phyloP scores from a whole-genome alignment of 2,329 filamentous ascomycete genomes.

The Orbilia brochopaga region DNA sequence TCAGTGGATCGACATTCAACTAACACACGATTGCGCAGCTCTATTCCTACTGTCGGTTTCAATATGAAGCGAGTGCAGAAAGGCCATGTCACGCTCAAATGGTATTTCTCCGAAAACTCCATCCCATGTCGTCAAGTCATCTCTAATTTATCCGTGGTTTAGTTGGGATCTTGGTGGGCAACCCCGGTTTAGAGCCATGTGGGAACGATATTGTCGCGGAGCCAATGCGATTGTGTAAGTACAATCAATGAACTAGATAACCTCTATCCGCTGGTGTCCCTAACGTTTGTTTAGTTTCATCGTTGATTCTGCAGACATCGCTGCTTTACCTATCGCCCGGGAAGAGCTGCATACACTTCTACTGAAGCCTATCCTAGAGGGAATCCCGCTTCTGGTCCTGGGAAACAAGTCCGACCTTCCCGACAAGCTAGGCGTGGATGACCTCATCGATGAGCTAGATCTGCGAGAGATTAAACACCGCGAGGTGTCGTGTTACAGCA shows the following conservation, averaged over 20 bases:
- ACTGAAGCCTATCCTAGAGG: conserved; percentile 79
- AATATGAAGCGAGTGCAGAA: conserved; percentile 99
- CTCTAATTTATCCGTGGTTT: conserved; percentile 18
- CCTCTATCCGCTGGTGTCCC: neutral
- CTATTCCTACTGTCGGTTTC: conserved; percentile 97
- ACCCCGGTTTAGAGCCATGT: conserved; percentile 96
- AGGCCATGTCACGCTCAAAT: conserved; percentile 97
- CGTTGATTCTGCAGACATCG: conserved; percentile 89
- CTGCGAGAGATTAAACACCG: conserved; percentile 86
- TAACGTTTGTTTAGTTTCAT: conserved; percentile 70
- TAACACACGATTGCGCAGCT: conserved; percentile 66
- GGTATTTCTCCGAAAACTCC: conserved; percentile 63
- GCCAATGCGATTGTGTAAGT: conserved; percentile 91
- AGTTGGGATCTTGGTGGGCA: conserved; percentile 97
- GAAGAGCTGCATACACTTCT: conserved; percentile 92
- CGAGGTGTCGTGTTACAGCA: conserved; percentile 97
- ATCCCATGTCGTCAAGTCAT: conserved; percentile 6
- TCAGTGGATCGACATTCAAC: conserved; percentile 20
- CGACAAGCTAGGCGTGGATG: conserved; percentile 89
- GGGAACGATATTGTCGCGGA: conserved; percentile 97
- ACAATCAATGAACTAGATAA: conserved; percentile 2
- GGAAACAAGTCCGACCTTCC: conserved; percentile 97
- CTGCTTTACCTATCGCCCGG: conserved; percentile 76
- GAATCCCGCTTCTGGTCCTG: conserved; percentile 89
- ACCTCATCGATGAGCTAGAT: conserved; percentile 90